phyloP scores from a whole-genome alignment of 169 alveolate genomes.

The Eimeria brunetti region DNA sequence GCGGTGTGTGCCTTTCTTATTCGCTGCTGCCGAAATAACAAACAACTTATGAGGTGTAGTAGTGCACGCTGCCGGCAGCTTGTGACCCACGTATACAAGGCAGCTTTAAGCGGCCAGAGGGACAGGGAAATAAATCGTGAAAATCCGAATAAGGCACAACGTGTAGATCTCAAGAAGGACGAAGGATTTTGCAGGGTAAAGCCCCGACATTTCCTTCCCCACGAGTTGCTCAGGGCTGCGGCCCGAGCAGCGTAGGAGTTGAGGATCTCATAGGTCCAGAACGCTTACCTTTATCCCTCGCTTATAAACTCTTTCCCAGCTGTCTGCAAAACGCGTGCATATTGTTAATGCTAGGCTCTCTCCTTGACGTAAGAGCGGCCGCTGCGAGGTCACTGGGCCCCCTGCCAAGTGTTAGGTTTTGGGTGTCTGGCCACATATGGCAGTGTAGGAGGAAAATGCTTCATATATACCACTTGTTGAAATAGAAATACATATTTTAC shows the following conservation, averaged over 20 bases:
- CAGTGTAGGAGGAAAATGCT: conserved; percentile 4
- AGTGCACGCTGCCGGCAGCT: background rate
- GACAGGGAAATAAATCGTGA: background rate
- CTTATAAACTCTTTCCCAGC: background rate
- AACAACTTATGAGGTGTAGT: background rate
- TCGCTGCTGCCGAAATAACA: background rate
- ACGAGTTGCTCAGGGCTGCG: conserved; percentile 56
- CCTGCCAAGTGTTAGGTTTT: background rate
- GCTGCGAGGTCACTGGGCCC: conserved; percentile 51
- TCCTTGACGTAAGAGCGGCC: background rate
- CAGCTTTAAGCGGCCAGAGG: background rate
- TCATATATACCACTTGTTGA: background rate
- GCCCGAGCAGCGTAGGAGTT: conserved; percentile 37
- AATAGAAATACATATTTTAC: background rate
- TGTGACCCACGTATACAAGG: background rate
- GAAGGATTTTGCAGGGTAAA: background rate
- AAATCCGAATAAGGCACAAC: background rate
- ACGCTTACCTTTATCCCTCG: background rate
- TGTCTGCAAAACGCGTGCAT: background rate
- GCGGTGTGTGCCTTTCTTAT: background rate
- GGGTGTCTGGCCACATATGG: conserved; percentile 5
- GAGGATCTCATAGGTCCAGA: background rate
- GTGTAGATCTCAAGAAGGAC: background rate
- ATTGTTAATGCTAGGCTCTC: background rate
- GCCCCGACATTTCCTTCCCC: conserved; percentile 48